Conservation (phyloP, 2,329 filamentous ascomycete genomes). For the Triangularia setosa region DNA sequence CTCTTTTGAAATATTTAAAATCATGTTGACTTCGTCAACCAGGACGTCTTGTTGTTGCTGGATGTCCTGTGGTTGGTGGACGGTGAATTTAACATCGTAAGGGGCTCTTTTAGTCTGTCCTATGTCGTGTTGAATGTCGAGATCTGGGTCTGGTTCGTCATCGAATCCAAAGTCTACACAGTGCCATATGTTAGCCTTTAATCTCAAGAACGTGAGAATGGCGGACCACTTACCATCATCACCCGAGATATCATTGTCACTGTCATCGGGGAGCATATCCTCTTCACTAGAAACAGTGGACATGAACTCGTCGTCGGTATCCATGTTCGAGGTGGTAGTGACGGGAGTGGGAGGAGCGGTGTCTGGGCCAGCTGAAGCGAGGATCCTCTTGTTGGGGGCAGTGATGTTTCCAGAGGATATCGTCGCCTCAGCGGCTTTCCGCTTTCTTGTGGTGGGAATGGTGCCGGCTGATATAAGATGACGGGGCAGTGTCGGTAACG, state of each 20-base stretch:
- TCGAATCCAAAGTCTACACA: slow-evolving; percentile 55
- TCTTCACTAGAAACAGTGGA: slow-evolving; percentile 76
- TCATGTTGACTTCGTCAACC: slow-evolving; percentile 84
- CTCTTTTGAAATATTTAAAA: slow-evolving; percentile 84
- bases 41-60: slow-evolving; percentile 80
- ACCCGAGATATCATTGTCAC: slow-evolving; percentile 62
- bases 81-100: slow-evolving; percentile 81
- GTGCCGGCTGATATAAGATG: slow-evolving; percentile 35
- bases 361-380: slow-evolving; percentile 47
- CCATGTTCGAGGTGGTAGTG: slow-evolving; percentile 65
- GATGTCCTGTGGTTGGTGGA: slow-evolving; percentile 76
- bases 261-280: slow-evolving; percentile 71
- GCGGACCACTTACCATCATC: slow-evolving; percentile 44
- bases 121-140: slow-evolving; percentile 57
- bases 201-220: slow-evolving; percentile 10
- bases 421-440: slow-evolving; percentile 64
- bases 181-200: slow-evolving; percentile 3
- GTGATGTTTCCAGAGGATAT: slow-evolving; percentile 41
- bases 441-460: slow-evolving; percentile 59
- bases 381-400: slow-evolving; percentile 49
- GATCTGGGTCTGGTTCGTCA: slow-evolving; percentile 52
- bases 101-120: slow-evolving; percentile 67
- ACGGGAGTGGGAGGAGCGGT: slow-evolving; percentile 56
- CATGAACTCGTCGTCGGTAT: slow-evolving; percentile 93
- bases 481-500: slow-evolving; percentile 11